Evolutionary conservation across 164 flowering plant genomes (phyloP).

Genomic region (Macadamia integrifolia): DNA sequence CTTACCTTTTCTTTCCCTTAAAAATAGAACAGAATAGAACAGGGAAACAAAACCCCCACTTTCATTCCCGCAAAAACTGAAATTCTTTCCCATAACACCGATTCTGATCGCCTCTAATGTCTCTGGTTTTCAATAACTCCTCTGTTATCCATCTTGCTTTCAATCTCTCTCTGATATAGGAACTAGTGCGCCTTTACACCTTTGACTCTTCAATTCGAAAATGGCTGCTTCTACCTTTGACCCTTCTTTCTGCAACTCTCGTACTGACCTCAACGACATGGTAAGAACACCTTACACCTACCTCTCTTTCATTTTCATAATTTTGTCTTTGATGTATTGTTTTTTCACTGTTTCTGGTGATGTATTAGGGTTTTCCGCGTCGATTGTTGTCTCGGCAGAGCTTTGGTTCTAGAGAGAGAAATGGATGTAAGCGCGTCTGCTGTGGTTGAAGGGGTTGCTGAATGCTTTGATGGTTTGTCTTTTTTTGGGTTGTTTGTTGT

Average conservation of each 20-base stretch:
- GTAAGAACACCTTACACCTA: background rate
- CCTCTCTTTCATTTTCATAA: background rate
- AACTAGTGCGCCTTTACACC: background rate
- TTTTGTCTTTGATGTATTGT: background rate
- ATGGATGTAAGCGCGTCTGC: conserved; percentile 45
- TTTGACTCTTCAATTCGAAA: background rate
- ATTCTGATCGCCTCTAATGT: too few relatives aligned
- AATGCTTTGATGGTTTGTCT: conserved; percentile 29
- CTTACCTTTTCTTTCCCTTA: too few relatives aligned
- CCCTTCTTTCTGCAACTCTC: background rate
- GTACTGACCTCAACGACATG: conserved; percentile 1
- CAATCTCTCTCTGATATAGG: too few relatives aligned
- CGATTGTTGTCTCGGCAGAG: conserved; percentile 1
- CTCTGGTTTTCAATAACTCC: too few relatives aligned
- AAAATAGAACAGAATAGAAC: too few relatives aligned
- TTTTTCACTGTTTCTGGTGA: background rate
- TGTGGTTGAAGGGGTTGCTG: conserved; percentile 29
- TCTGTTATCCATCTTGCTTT: too few relatives aligned
- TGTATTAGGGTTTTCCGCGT: conserved; percentile 11
- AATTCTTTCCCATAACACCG: too few relatives aligned
- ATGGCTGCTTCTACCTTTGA: conserved; percentile 13
- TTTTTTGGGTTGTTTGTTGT: background rate
- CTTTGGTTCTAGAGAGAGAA: conserved; percentile 28
- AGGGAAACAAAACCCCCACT: too few relatives aligned
- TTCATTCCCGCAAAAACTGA: too few relatives aligned